Conservation (phyloP, 169 alveolate genomes). For the Perkinsus olseni region DNA sequence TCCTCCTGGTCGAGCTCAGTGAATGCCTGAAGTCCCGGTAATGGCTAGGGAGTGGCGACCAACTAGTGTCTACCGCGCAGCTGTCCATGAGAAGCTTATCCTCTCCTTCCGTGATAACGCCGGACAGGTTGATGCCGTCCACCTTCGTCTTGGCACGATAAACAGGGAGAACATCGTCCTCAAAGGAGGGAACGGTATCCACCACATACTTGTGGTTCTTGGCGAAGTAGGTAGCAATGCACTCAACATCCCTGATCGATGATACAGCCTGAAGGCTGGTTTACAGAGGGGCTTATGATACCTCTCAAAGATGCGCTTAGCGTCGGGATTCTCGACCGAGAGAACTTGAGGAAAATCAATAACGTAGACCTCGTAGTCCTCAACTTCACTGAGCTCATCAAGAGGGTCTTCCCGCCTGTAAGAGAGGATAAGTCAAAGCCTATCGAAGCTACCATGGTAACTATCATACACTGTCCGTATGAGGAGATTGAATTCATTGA, state of each 20-base stretch:
- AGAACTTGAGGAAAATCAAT: conserved; percentile 97
- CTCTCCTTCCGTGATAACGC: not conserved
- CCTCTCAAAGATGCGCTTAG: conserved; percentile 75
- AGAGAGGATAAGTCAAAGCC: not conserved
- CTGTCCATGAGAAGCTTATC: not conserved
- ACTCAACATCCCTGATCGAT: conserved; percentile 73
- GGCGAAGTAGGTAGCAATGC: conserved; percentile 77
- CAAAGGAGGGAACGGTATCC: not conserved
- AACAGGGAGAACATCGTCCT: not conserved
- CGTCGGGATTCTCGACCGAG: conserved; percentile 86
- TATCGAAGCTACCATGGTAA: not conserved
- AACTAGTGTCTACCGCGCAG: not conserved
- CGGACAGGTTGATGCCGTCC: not conserved
- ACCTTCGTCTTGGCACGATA: not conserved
- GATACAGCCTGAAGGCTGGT: not conserved
- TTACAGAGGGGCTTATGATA: not conserved
- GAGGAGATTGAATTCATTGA: conserved; percentile 93
- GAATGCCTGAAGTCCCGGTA: not conserved
- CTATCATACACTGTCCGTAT: conserved; percentile 20
- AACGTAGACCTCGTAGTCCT: conserved; percentile 39
- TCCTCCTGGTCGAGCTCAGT: not conserved
- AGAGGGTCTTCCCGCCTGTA: not conserved
- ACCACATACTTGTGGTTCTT: conserved; percentile 40
- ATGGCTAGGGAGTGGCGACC: not conserved
- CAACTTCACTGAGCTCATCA: not conserved